Base-by-base conservation (phyloP, 2,329 filamentous ascomycete species). In the Dactylonectria estremocensis region DNA sequence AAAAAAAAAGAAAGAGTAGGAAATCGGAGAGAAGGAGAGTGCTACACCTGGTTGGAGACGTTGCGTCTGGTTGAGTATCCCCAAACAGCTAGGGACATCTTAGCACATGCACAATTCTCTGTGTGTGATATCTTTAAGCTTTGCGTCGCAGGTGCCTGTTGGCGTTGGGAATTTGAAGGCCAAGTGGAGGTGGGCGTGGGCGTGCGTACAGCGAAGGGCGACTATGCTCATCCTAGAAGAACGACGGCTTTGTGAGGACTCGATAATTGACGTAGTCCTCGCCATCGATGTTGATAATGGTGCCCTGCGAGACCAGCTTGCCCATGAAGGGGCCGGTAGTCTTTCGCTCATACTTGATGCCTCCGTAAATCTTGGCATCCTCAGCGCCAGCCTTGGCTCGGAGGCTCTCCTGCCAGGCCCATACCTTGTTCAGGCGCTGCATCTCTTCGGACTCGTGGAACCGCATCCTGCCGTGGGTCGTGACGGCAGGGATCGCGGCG, bases 241-340 rank as follows among this genome's bases (percentile, higher is more conserved):
- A 91, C 0, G 84, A 86, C 0, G 89, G 88, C 79, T 90, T 91
- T 1, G 87, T 90, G 31, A 92, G 83, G 1, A 92, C 88, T 2
- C 89, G 85, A 70, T 91, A 91, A 76, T 91, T 89, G 37, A 92
- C 89, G 67, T 89, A 92, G 69, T 91, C 90, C 75, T 91, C 89
- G 20, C 89, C 90, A 66, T 91, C 89, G 67, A 92, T 91, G 55
- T 82, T 90, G 72, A 91, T 85, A 22, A 91, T 88, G 11, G 85
- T 86, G 5, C 89, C 87, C 67, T 88, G 85, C 54, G 87, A 89
- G 33, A 90, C 89, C n/a, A 91, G 84, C 76, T 90, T 90, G 24
- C 89, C 89, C 68, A 85, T 82, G 66, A 91, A 91, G 0, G 89
- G 88, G 0, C 90, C 90, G 4, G 80, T 89, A 35, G 84, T 78